phyloP scores from a whole-genome alignment of 129 eudicot species.

The Lactuca saligna region DNA sequence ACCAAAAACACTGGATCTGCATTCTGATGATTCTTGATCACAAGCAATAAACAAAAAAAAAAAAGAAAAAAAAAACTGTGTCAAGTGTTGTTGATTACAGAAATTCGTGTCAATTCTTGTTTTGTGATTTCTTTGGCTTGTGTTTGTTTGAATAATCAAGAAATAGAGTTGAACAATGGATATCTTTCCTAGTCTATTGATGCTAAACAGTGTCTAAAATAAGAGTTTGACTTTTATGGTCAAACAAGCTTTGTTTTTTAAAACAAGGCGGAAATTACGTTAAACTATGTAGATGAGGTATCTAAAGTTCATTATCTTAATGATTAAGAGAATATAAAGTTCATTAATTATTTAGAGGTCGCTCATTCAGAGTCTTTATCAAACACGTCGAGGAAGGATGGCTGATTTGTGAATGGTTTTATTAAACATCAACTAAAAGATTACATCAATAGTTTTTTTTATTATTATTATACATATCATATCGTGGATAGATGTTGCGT shows the following conservation, averaged over 20 bases:
- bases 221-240: conserved; percentile 8
- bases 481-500: no score
- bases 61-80: background rate
- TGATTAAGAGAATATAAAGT: no score
- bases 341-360: no score
- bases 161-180: background rate
- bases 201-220: background rate
- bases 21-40: conserved; percentile 26
- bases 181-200: conserved; percentile 1
- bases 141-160: background rate
- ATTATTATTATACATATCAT: no score
- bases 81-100: conserved; percentile 14
- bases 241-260: background rate
- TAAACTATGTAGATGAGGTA: no score
- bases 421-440: no score
- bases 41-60: background rate
- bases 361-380: no score
- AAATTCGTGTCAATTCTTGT: conserved; percentile 9
- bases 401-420: no score
- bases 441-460: no score
- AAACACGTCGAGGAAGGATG: no score
- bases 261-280: no score
- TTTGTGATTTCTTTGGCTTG: background rate
- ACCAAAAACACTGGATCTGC: conserved; percentile 44
- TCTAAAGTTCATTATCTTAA: no score